Percentiles rank a stretch among this genome's conserved stretches.
These are phyloP conservation scores for Alternaria brassicae DNA, from an alignment of 2,329 filamentous ascomycete genomes.

Conservation along the genomic window DNA sequence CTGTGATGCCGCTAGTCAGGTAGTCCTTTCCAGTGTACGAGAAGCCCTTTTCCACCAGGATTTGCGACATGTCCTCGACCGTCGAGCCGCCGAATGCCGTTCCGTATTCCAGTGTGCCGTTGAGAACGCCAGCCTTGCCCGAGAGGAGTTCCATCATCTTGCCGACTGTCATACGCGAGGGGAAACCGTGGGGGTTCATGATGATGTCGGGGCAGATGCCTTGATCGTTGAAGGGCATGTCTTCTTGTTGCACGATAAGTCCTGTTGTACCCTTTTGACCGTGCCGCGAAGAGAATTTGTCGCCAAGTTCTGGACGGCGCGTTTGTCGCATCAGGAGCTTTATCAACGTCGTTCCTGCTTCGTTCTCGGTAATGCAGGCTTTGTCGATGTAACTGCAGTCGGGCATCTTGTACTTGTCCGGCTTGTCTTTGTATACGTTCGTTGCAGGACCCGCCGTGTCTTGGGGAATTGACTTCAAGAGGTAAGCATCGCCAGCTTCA, in stretches of 20 bases:
- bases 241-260: slow-evolving; percentile 94
- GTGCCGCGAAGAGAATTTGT: slow-evolving; percentile 98
- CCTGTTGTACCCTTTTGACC: slow-evolving; percentile 98
- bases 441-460: slow-evolving; percentile 76
- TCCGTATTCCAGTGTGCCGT: slow-evolving; percentile 87
- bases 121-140: slow-evolving; percentile 89
- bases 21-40: slow-evolving; percentile 98
- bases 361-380: slow-evolving; percentile 89
- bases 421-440: slow-evolving; percentile 69
- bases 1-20: slow-evolving; percentile 92
- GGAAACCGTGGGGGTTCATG: slow-evolving; percentile 99
- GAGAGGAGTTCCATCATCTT: slow-evolving; percentile 96
- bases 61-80: slow-evolving; percentile 86
- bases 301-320: slow-evolving; percentile 88
- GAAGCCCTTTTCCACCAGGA: slow-evolving; percentile 87
- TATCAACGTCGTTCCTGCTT: slow-evolving; percentile 82
- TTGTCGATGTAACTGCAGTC: slow-evolving; percentile 94
- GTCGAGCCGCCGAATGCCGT: slow-evolving; percentile 84
- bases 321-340: slow-evolving; percentile 98
- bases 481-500: slow-evolving; percentile 79
- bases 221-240: slow-evolving; percentile 92
- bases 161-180: slow-evolving; percentile 98
- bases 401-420: slow-evolving; percentile 79
- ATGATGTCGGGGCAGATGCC: slow-evolving; percentile 98
- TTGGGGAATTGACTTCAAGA: slow-evolving; percentile 86